These are phyloP conservation scores for Conticribra guillardii DNA, from an alignment of 108 stramenopile species.

Conservation along the genomic window DNA sequence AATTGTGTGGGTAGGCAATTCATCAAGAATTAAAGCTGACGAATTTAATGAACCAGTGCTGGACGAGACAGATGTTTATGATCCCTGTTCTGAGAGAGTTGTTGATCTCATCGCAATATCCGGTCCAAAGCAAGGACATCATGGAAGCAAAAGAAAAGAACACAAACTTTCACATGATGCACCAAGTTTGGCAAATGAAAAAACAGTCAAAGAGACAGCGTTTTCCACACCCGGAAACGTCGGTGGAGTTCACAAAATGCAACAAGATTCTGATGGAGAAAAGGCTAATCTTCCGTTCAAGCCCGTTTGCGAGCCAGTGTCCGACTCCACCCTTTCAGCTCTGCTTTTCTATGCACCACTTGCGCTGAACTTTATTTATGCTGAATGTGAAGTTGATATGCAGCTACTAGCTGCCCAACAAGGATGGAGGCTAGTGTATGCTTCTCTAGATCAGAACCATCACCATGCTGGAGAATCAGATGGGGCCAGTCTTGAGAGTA, in stretches of 20 bases:
- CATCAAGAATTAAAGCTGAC: neutral
- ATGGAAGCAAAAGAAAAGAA: neutral
- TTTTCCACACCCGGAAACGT: too few species aligned
- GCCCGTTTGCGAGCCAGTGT: conserved; percentile 74
- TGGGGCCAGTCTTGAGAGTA: conserved; percentile 25
- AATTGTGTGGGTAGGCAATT: conserved; percentile 18
- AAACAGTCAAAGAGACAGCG: too few species aligned
- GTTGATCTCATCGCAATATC: conserved; percentile 38
- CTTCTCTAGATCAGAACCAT: conserved; percentile 73
- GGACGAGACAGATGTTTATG: conserved; percentile 57
- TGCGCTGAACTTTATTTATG: conserved; percentile 93
- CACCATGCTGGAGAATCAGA: conserved; percentile 43
- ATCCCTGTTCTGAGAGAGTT: conserved; percentile 36
- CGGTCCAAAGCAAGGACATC: neutral
- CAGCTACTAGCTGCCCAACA: conserved; percentile 91
- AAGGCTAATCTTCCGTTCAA: conserved; percentile 34
- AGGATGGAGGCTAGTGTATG: conserved; percentile 86
- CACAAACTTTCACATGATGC: too few species aligned
- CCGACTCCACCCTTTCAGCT: conserved; percentile 64
- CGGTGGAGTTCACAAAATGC: too few species aligned
- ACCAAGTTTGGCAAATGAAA: too few species aligned
- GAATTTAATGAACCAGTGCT: conserved; percentile 36
- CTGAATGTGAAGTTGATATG: conserved; percentile 86
- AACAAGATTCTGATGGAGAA: too few species aligned
- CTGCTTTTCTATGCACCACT: conserved; percentile 88